Evolutionary conservation across 495 filamentous ascomycete species (phyloP), one percentile per base, ranked within the genome.

Genomic region (Aspergillus nidulans): DNA sequence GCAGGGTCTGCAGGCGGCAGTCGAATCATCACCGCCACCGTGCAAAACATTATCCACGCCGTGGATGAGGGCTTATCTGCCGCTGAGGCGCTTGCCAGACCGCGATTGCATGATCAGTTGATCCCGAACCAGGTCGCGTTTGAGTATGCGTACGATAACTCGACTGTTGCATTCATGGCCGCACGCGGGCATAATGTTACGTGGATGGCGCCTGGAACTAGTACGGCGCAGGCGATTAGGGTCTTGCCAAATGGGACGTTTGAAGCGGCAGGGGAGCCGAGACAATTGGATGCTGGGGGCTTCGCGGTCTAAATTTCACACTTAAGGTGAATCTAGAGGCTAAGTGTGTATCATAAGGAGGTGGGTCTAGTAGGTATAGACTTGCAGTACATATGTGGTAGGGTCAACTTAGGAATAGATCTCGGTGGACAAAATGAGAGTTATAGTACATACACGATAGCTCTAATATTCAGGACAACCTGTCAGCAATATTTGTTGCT

Each of bases 91-190:
- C 73, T 96, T 18, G 81, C 81, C 0, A 61, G 73, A 34, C 87
- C 90, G 2, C 71, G 91, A 0, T 60, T 94, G 16, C 92, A 97
- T 66, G 89, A 97, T 61, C 92, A 97, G 69, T 69, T 97, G 4
- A 66, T 86, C 36, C 92, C 92, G 0, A 83, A 87, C 41, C 68
- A 80, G 49, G 78, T 85, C 8, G 67, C 57, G 3, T 88, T 95
- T 21, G 92, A 97, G 63, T 85, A 84, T 30, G 72, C 71, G 1
- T 92, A 83, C 53, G 81, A 91, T 53, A 84, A 87, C 53, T 63
- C 61, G 7, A 87, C 88, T 0, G 82, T 84, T 10, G 81, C 76
- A 7, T 87, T 78, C 54, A 75, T 97, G 82, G 62, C 70, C 43
- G 60, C 60, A 0, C 72, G 80, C 44, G 86, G 86, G 0, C 87